Conservation (phyloP, 1,284 basidiomycete species). For the Trichosporon ovoides region DNA sequence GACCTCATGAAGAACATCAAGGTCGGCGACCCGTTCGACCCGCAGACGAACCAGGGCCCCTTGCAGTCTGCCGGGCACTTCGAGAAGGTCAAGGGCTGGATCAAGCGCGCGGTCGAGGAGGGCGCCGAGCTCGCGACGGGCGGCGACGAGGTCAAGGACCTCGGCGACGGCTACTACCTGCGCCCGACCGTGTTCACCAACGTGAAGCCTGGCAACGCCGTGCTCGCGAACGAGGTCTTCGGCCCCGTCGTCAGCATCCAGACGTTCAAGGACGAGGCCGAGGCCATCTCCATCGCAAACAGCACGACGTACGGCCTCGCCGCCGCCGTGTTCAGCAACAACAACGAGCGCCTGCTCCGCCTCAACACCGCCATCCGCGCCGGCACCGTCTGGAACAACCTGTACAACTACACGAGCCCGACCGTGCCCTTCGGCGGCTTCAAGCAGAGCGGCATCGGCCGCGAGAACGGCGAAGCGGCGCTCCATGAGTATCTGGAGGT, state of each 20-base stretch:
- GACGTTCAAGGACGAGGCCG: conserved; percentile 47
- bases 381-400: conserved; percentile 55
- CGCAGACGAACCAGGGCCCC: conserved; percentile 68
- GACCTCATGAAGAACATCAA: conserved; percentile 60
- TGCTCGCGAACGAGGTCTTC: conserved; percentile 49
- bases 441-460: conserved; percentile 29
- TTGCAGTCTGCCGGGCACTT: conserved; percentile 78
- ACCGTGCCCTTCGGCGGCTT: conserved; percentile 16
- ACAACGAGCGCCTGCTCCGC: conserved; percentile 77
- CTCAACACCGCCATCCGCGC: conserved; percentile 75
- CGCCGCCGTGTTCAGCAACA: conserved; percentile 78
- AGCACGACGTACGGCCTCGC: conserved; percentile 80
- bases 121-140: conserved; percentile 79
- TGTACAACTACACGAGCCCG: conserved; percentile 15
- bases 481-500: conserved; percentile 19
- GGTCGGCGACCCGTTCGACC: conserved; percentile 68
- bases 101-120: conserved; percentile 76
- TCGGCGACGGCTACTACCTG: conserved; percentile 29
- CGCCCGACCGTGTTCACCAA: conserved; percentile 45
- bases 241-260: conserved; percentile 51
- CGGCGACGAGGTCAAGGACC: conserved; percentile 52
- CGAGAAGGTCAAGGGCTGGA: conserved; percentile 82
- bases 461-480: conserved; percentile 15
- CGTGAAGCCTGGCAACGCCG: conserved; percentile 34
- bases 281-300: conserved; percentile 66